Base-by-base conservation (phyloP, 2,329 filamentous ascomycete species). In the Sporothrix humicola region DNA sequence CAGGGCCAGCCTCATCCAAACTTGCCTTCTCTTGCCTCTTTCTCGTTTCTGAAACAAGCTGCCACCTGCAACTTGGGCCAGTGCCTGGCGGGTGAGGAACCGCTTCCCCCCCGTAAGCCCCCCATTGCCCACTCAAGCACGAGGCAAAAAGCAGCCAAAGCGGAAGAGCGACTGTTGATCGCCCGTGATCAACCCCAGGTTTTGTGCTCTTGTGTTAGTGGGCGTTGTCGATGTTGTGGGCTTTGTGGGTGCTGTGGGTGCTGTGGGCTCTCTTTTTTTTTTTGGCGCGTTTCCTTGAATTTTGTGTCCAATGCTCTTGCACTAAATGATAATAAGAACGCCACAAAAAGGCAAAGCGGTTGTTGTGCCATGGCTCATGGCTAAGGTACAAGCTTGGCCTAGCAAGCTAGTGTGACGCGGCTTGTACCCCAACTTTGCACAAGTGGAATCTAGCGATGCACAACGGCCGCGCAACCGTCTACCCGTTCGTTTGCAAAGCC, bases 161-260 rank as follows among this genome's bases (percentile, higher is more conserved):
- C 26, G 23, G 50, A 69, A 56, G 66, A 56, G 66, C 50, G 26
- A 56, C 66, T 69, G 66, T 9, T 56, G 66, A 69, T 56, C 66
- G 66, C 50, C 66, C 26, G 65, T 52, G 46, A 52, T 52, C 46
- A 52, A 52, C 65, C 65, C 63, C 44, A 26, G 46, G 65, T 26
- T 37, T 68, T 37, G 26, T 52, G 65, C 2, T 17, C 46, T 31
- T 10, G 42, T 66, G 42, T 31, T 31, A 50, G 44, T 69, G 2
- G 37, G 44, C 20, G 61, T n/a, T 20, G 52, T 20, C 7, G 52
- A 6, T 2, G 10, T 26, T 59, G 56, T 37, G 56, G 56, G 23
- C 17, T 44, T 44, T 4, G 52, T 54, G 52, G 52, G 15, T 20
- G 52, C 9, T 54, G 50, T 56, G 52, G 52, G 52, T 12, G 9